Conservation (phyloP, 345 rosid species). For the Citrus maxima region DNA sequence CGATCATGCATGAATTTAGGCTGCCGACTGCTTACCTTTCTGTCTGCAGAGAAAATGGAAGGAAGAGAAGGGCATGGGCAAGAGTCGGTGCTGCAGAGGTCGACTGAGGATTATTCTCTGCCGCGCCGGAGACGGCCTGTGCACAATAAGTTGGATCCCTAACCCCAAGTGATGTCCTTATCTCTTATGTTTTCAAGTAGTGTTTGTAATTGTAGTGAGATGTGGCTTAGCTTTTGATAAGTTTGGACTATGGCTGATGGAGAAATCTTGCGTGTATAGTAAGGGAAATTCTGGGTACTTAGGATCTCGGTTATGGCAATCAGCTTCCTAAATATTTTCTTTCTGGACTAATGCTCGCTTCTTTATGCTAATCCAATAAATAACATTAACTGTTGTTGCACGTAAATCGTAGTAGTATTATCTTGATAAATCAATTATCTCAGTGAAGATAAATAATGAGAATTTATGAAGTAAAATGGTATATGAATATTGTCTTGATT, state of each 20-base stretch:
- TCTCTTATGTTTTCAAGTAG: no score
- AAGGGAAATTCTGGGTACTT: neutral
- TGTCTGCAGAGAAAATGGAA: conserved; percentile 15
- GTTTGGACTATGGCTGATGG: no score
- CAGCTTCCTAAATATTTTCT: no score
- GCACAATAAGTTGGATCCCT: conserved; percentile 30
- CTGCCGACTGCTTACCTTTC: neutral
- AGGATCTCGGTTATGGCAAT: no score
- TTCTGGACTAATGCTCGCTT: no score
- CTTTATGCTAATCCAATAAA: neutral
- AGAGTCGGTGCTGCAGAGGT: conserved; percentile 3
- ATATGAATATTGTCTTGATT: neutral
- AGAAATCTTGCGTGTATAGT: no score
- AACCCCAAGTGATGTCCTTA: neutral
- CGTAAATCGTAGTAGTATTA: neutral
- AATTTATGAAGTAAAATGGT: neutral
- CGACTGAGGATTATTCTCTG: conserved; percentile 28
- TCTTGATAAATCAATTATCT: neutral
- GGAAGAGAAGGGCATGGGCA: neutral
- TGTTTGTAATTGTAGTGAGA: neutral
- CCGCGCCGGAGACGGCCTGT: conserved; percentile 18
- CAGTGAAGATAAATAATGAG: neutral
- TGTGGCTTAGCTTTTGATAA: no score
- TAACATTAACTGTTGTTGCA: neutral
- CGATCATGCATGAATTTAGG: neutral